Conservation (phyloP, 768 basidiomycete genomes). For the Daedaleopsis nitida region DNA sequence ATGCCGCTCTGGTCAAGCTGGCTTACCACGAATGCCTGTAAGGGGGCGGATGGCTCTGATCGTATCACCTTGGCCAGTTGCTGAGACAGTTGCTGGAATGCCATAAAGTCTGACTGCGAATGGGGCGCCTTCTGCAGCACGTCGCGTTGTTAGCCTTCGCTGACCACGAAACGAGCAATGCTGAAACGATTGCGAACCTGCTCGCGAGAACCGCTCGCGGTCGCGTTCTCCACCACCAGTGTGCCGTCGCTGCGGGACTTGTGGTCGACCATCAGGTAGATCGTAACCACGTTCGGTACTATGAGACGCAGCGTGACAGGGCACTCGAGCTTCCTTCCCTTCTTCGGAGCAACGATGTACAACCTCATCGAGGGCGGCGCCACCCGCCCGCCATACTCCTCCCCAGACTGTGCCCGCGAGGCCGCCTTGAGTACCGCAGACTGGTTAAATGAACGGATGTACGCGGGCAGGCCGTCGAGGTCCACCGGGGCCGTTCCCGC, state of each 20-base stretch:
- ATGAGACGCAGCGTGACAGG: constrained; percentile 56
- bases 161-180: neutral
- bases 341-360: constrained; percentile 55
- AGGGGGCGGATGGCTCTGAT: constrained; percentile 49
- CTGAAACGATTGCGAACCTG: constrained; percentile 41
- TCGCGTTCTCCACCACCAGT: constrained; percentile 60
- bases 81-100: constrained; percentile 68
- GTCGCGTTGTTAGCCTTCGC: constrained; percentile 5
- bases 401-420: neutral
- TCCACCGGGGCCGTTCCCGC: constrained; percentile 41
- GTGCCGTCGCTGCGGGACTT: constrained; percentile 28
- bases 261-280: constrained; percentile 53
- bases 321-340: constrained; percentile 22
- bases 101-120: constrained; percentile 65
- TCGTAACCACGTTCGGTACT: constrained; percentile 65
- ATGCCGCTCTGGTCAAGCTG: neutral
- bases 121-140: constrained; percentile 60
- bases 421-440: constrained; percentile 27
- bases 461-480: constrained; percentile 49
- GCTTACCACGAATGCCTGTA: constrained; percentile 55
- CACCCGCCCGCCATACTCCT: neutral
- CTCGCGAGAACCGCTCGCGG: constrained; percentile 77
- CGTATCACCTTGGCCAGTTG: constrained; percentile 64
- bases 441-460: constrained; percentile 60
- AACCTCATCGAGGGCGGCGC: constrained; percentile 34